Base-by-base conservation (phyloP, 148 eudicot species). In the Cornus florida region DNA sequence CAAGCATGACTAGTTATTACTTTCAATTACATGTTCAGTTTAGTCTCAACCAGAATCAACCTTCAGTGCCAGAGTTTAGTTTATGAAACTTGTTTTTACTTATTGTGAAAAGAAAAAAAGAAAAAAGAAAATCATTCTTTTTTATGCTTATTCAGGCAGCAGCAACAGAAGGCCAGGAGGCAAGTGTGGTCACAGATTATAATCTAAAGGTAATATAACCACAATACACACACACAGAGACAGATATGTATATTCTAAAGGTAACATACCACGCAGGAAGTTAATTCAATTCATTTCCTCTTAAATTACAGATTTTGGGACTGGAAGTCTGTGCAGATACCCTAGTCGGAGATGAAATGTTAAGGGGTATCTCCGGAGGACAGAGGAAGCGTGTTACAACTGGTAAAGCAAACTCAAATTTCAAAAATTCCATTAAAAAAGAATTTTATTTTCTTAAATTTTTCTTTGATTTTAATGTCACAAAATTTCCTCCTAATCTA, bases 101-200 rank as follows among this genome's bases (percentile, higher is more conserved):
- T 13, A 62, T 10, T 75, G 60, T 48, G 12, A 11, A 33, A 31
- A 3, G 12, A 16, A 31, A 8, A 33, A 17, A 59, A 14, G 4
- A 24, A 5, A 31, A 2, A 6, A n/a, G n/a, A 31, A 19, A 31
- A 67, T 77, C 53, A 23, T 13, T 56, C 19, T 13, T 0, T 80
- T 50, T 67, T 60, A 4, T 24, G 35, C 53, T 14, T 0, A 7
- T 46, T 14, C 17, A 53, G 89, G 84, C 89, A 22, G 76, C 77
- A 48, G 81, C 82, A 57, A 38, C 82, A 70, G 81, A 80, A 66
- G 79, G 73, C 43, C 87, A 87, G 67, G 77, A 78, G 76, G 80
- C 72, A 16, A 69, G 73, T 73, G 76, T 85, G 76, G 82, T 81
- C 50, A 83, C 86, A 28, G 90, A 87, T 32, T 85, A 87, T 81